Evolutionary conservation across 2,329 filamentous ascomycete genomes (phyloP).

Genomic region (Ceratocystis destructans): DNA sequence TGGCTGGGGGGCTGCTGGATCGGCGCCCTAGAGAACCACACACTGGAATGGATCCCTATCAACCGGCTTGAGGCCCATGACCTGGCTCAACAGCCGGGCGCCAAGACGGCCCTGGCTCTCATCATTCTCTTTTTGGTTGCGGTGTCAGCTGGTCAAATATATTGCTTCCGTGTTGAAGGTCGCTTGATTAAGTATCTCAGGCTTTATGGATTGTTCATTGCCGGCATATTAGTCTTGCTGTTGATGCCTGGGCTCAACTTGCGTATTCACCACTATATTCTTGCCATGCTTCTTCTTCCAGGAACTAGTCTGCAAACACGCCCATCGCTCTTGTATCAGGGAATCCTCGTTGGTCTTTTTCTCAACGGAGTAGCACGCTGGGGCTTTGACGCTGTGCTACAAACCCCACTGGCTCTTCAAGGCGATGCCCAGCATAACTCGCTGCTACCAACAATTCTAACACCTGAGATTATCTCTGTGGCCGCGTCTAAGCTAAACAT

Average conservation of each 20-base stretch:
- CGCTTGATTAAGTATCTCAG: constrained; percentile 64
- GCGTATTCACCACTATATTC: constrained; percentile 88
- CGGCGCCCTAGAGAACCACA: constrained; percentile 86
- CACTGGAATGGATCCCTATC: constrained; percentile 86
- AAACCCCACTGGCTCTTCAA: constrained; percentile 62
- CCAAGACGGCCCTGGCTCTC: constrained; percentile 64
- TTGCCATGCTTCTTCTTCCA: constrained; percentile 72
- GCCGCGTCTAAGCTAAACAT: constrained; percentile 23
- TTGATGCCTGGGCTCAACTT: constrained; percentile 63
- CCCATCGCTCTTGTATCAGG: constrained; percentile 74
- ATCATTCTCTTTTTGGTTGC: constrained; percentile 57
- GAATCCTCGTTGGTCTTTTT: constrained; percentile 77
- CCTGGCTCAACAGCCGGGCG: constrained; percentile 76
- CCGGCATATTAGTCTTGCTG: constrained; percentile 55
- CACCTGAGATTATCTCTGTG: constrained; percentile 30
- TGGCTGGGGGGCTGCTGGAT: constrained; percentile 89
- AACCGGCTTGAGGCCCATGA: constrained; percentile 84
- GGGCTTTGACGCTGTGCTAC: constrained; percentile 80
- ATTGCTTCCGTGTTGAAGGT: constrained; percentile 74
- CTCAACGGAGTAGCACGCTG: constrained; percentile 88
- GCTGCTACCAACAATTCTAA: constrained; percentile 41
- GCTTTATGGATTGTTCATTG: constrained; percentile 57
- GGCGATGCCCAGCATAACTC: constrained; percentile 53
- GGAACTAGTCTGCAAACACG: constrained; percentile 83
- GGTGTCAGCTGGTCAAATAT: constrained; percentile 64